A percentile compares a stretch with the other conserved stretches of the same genome.
phyloP scores from a whole-genome alignment of 2,329 filamentous ascomycete species.

The Clonostachys solani region DNA sequence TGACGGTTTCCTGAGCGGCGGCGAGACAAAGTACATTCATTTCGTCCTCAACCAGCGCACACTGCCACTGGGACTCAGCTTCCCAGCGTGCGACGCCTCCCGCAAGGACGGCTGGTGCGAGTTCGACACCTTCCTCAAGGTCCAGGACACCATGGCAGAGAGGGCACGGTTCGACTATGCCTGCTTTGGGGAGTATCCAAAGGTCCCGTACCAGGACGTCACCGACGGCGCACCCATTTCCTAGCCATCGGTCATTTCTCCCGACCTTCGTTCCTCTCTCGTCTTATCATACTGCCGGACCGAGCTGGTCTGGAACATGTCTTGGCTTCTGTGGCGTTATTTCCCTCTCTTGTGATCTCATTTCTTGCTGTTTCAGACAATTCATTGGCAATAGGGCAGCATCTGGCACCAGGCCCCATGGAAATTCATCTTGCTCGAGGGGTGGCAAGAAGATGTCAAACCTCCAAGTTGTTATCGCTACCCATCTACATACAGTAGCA shows the following conservation, averaged over 20 bases:
- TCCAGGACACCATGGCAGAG: constrained; percentile 54
- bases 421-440: too few relatives aligned
- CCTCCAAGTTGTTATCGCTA: too few relatives aligned
- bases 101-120: constrained; percentile 77
- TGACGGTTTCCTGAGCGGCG: constrained; percentile 44
- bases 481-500: too few relatives aligned
- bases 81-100: constrained; percentile 55
- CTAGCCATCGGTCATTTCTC: too few relatives aligned
- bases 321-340: too few relatives aligned
- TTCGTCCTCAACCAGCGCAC: constrained; percentile 74
- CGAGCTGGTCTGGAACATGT: too few relatives aligned
- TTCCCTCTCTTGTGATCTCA: neutral
- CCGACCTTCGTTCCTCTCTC: too few relatives aligned
- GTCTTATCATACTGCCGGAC: too few relatives aligned
- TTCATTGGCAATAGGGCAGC: too few relatives aligned
- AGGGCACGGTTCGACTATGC: constrained; percentile 59
- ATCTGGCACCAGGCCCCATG: too few relatives aligned
- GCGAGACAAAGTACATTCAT: constrained; percentile 65
- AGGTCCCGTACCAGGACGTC: constrained; percentile 29
- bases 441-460: too few relatives aligned
- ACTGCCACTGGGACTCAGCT: constrained; percentile 62
- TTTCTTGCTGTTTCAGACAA: neutral
- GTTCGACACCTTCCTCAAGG: constrained; percentile 59
- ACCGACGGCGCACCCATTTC: constrained; percentile 26
- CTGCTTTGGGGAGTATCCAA: constrained; percentile 54